phyloP scores from a whole-genome alignment of 139 green algal species.

The Picochlorum sp. region DNA sequence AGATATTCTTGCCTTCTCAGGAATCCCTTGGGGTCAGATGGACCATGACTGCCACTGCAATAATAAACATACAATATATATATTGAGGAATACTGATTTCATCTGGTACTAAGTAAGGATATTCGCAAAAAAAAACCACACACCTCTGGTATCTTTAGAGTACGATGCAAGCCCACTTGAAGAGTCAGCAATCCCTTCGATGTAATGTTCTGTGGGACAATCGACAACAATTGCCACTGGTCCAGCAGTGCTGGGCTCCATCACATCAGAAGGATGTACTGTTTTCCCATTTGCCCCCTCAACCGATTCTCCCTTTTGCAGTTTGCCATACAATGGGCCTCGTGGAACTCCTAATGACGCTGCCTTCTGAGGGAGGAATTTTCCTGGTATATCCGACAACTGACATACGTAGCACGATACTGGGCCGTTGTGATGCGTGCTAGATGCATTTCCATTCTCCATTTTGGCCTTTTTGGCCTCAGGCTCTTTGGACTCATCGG shows the following conservation, averaged over 20 bases:
- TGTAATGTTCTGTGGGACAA: constrained; percentile 47
- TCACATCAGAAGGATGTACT: constrained; percentile 59
- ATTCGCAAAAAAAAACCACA: not conserved
- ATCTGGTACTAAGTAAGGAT: too few species aligned
- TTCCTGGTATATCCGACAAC: constrained; percentile 66
- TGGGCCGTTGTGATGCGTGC: constrained; percentile 8
- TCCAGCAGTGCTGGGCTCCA: constrained; percentile 56
- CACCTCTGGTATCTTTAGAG: constrained; percentile 12
- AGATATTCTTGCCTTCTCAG: constrained; percentile 25
- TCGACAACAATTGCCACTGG: constrained; percentile 78
- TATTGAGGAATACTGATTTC: too few species aligned
- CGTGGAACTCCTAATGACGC: constrained; percentile 56
- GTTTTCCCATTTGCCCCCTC: constrained; percentile 31
- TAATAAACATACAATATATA: not conserved
- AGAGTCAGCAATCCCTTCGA: constrained; percentile 25
- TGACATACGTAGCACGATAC: constrained; percentile 61
- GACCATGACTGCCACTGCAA: constrained; percentile 41
- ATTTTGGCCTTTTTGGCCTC: constrained; percentile 19
- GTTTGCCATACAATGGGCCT: constrained; percentile 58
- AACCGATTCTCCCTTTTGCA: constrained; percentile 65
- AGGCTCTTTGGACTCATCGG: constrained; percentile 7
- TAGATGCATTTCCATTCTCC: constrained; percentile 3
- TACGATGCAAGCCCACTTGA: constrained; percentile 5
- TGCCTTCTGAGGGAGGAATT: constrained; percentile 78
- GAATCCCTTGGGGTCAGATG: constrained; percentile 50